phyloP scores from a whole-genome alignment of 306 rosid species.

The Castanospermum australe region DNA sequence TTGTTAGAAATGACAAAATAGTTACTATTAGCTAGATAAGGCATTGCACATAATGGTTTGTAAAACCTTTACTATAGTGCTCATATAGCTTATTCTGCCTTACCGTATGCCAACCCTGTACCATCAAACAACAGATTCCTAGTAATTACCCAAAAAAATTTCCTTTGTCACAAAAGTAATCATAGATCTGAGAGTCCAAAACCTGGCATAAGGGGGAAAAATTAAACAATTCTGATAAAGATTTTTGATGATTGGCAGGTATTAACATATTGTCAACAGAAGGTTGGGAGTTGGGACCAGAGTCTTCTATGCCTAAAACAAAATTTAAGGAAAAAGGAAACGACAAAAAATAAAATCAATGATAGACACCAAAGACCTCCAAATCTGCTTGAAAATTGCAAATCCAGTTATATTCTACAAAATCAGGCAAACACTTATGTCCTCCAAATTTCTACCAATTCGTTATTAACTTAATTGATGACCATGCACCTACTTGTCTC shows the following conservation, averaged over 20 bases:
- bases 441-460: not conserved
- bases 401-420: not conserved
- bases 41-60: not conserved
- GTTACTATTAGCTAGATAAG: not conserved
- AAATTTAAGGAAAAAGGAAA: not conserved
- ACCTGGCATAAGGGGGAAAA: not conserved
- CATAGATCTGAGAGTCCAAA: not conserved
- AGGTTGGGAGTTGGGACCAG: not conserved
- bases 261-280: not conserved
- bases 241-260: not conserved
- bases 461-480: constrained; percentile 2
- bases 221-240: not conserved
- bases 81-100: not conserved
- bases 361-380: not conserved
- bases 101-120: not conserved
- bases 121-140: not conserved
- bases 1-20: not conserved
- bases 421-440: not conserved
- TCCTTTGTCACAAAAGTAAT: not conserved
- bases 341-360: not conserved
- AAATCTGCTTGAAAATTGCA: not conserved
- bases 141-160: not conserved
- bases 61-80: not conserved
- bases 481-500: not conserved
- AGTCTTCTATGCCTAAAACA: not conserved